Evolutionary conservation across 2,329 filamentous ascomycete genomes (phyloP).

Genomic region (Dactylellina cionopaga): DNA sequence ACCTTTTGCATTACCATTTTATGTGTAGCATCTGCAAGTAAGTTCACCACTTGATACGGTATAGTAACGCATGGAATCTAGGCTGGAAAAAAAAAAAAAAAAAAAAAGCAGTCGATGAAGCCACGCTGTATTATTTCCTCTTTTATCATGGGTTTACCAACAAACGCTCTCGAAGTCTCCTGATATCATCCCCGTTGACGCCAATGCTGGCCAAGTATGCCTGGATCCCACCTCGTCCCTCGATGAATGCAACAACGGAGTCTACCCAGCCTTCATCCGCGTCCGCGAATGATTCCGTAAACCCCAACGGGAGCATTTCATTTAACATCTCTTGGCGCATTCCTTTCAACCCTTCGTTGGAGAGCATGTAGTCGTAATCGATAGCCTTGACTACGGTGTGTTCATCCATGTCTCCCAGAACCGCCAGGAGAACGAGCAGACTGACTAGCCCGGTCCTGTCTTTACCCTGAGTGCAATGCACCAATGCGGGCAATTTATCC

Average conservation of each 20-base stretch:
- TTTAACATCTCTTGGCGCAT: conserved; percentile 72
- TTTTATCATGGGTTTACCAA: conserved; percentile 12
- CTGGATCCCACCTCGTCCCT: conserved; percentile 73
- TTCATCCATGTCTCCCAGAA: conserved; percentile 61
- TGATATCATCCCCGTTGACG: conserved; percentile 59
- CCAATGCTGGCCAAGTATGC: conserved; percentile 74
- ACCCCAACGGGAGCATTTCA: conserved; percentile 76
- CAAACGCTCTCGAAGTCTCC: conserved; percentile 12
- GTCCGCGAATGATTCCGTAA: conserved; percentile 73
- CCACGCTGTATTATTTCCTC: no score
- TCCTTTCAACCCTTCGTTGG: conserved; percentile 68
- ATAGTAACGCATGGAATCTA: no score
- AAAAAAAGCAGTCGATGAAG: no score
- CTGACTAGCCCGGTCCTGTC: conserved; percentile 81
- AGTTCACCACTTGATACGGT: no score
- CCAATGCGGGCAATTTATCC: conserved; percentile 70
- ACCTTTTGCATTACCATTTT: no score
- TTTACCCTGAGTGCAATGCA: conserved; percentile 91
- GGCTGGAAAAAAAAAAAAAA: no score
- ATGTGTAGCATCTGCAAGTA: no score
- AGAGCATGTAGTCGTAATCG: conserved; percentile 76
- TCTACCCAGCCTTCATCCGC: conserved; percentile 74
- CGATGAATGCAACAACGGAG: conserved; percentile 69
- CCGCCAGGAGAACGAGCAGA: conserved; percentile 73
- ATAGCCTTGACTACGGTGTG: conserved; percentile 65